phyloP scores from a whole-genome alignment of 192 early-diverging fungal species.

The Rhizoclosmatium sp. region DNA sequence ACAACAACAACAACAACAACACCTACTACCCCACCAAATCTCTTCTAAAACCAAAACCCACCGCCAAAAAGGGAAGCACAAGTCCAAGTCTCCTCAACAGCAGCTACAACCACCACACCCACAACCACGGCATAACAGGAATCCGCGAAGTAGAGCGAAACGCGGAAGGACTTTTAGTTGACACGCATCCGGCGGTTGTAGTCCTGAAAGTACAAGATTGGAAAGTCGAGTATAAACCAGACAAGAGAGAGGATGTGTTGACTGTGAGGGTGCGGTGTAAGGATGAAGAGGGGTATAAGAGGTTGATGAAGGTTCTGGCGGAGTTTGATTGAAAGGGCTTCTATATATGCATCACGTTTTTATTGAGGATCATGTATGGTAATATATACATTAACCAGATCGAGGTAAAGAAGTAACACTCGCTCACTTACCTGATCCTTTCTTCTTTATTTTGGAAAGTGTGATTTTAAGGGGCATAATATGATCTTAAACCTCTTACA shows the following conservation, averaged over 20 bases:
- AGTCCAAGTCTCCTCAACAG: no score
- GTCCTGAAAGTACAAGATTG: constrained; percentile 20
- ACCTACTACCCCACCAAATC: no score
- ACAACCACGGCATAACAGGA: not conserved
- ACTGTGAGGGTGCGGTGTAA: constrained; percentile 7
- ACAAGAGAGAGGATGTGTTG: constrained; percentile 22
- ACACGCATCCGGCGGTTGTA: not conserved
- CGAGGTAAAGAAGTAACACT: no score
- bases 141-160: not conserved
- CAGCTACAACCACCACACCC: no score
- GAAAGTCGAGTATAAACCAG: constrained; percentile 13
- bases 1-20: no score
- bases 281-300: constrained; percentile 7
- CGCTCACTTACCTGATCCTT: not conserved
- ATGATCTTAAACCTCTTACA: not conserved
- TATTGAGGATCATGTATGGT: no score
- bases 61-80: no score
- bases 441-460: not conserved
- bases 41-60: no score
- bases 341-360: no score
- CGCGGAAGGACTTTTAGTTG: not conserved
- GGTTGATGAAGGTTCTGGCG: constrained; percentile 14
- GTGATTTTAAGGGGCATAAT: no score
- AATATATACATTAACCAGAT: no score
- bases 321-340: not conserved